Evolutionary conservation across 768 basidiomycete genomes (phyloP), one percentile per base, ranked within the genome.

Genomic region (Rhizopogon vulgaris): DNA sequence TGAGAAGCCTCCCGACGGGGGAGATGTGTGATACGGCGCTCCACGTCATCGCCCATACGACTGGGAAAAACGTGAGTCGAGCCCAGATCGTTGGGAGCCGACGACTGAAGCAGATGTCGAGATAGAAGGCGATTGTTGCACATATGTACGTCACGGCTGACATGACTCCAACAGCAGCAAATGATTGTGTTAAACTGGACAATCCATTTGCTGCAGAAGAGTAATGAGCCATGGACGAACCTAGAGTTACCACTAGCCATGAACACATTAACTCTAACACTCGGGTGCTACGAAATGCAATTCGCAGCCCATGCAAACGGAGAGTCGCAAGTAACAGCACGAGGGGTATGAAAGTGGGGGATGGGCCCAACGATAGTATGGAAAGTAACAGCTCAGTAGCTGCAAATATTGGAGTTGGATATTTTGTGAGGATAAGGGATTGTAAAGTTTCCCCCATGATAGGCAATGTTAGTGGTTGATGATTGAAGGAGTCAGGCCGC

Each of bases 21-120:
- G 79, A 88, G 27, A 77, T 12, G 54, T 68, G 74, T 1, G 87
- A 77, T 0, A 80, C 54, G 1, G 62, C 58, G 48, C 68, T 75
- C 87, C 87, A 90, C 3, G 73, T 58, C 1, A 78, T 75, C 3
- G 82, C 74, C 89, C 88, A 92, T 18, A 87, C 57, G 0, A 77
- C 75, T 0, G 89, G 89, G 63, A 91, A 89, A 36, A 85, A 56
- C 0, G 78, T 71, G 11, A 81, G 50, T 56, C 75, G 78, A 2
- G 72, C 54, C 73, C 78, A 79, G 15, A 41, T 68, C 1, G 55
- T 55, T 52, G 51, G 17, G 60, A 72, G 5, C 48, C 48, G 48
- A n/a, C 30, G 69, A 48, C 64, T 67, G 25, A 74, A 15, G 25
- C 65, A 67, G 12, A 71, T 70, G 39, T 77, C 70, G 17, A 73